Evolutionary conservation across 345 rosid species (phyloP), one percentile per base, ranked within the genome.

Genomic region (Citrus inodora): DNA sequence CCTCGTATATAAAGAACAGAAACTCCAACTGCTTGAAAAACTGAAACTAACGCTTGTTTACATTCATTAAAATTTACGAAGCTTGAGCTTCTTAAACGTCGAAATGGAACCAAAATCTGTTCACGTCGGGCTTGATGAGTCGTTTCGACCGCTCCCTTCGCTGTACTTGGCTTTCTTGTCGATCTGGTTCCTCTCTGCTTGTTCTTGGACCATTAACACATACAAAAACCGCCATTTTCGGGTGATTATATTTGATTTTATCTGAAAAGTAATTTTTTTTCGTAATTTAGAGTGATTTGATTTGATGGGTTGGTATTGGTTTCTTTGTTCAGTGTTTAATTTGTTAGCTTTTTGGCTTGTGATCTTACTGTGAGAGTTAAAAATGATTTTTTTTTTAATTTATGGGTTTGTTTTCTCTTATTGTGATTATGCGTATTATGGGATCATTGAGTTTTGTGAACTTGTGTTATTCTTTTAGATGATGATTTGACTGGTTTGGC

Each of bases 191-290:
- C 66, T 95, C 84, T 93, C 92, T 69, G 93, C 94, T 88, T 90
- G 87, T 79, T 92, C 88, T 40, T 95, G 98, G 98, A 89, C 98
- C 79, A 75, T 89, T 83, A 89, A 92, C 87, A 93, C 97, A 77
- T 95, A 88, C 82, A 88, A 84, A 74, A 95, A 88, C 84, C 90
- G 95, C 71, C 92, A 89, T 65, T 88, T 86, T 86, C 98, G 88
- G 97, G 95, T 90, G 77, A 55, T 4, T 46, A 1, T 73, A 58
- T 67, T 42, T 21, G 2, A 9, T 80, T 38, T 76, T 21, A 30
- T 79, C 42, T 46, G 4, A 17, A 70, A 30, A 46, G 32, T 22
- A 5, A 24, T 24, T 10, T 32, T 48, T 37, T 73, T 76, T 3
- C 1, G 25, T 6, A 30, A 6, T 61, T 53, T 62, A 40, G 27